These are phyloP conservation scores for Metarhizium anisopliae DNA, from an alignment of 2,329 filamentous ascomycete genomes.

Conservation along the genomic window DNA sequence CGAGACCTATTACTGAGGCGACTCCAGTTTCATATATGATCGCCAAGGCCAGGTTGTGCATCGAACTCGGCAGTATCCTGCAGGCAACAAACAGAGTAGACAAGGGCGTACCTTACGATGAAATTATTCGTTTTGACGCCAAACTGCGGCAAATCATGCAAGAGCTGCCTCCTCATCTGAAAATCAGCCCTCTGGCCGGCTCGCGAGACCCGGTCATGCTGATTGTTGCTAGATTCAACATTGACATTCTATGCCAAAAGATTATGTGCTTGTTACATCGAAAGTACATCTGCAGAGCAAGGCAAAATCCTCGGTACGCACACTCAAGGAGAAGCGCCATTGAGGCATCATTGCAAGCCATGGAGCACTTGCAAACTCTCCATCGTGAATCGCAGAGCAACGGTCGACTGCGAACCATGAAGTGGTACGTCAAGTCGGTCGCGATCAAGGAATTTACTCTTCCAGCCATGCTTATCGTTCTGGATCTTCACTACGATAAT, in stretches of 20 bases:
- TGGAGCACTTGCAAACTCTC: conserved; percentile 68
- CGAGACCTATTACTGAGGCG: conserved; percentile 58
- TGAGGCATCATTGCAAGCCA: conserved; percentile 74
- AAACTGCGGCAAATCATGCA: conserved; percentile 52
- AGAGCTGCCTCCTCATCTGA: conserved; percentile 71
- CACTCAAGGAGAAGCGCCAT: conserved; percentile 79
- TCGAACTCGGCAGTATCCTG: conserved; percentile 62
- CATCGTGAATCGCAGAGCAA: conserved; percentile 64
- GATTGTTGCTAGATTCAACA: conserved; percentile 74
- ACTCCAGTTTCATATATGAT: conserved; percentile 77
- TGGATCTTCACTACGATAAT: conserved; percentile 70
- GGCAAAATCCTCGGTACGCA: conserved; percentile 70
- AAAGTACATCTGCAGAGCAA: conserved; percentile 71
- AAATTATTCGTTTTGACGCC: conserved; percentile 53
- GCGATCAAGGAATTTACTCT: conserved; percentile 80
- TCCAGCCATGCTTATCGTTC: conserved; percentile 72
- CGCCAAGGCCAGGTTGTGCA: conserved; percentile 58
- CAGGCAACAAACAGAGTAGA: conserved; percentile 52
- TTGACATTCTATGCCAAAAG: conserved; percentile 83
- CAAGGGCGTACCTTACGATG: conserved; percentile 51
- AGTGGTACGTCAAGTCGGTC: conserved; percentile 71
- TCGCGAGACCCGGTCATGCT: conserved; percentile 73
- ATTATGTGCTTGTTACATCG: conserved; percentile 82
- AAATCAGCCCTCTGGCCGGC: conserved; percentile 65
- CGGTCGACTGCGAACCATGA: conserved; percentile 62